A percentile compares a stretch with the other conserved stretches of the same genome.
These are phyloP conservation scores for Exophiala alcalophila DNA, from an alignment of 2,329 filamentous ascomycete species.

Conservation along the genomic window DNA sequence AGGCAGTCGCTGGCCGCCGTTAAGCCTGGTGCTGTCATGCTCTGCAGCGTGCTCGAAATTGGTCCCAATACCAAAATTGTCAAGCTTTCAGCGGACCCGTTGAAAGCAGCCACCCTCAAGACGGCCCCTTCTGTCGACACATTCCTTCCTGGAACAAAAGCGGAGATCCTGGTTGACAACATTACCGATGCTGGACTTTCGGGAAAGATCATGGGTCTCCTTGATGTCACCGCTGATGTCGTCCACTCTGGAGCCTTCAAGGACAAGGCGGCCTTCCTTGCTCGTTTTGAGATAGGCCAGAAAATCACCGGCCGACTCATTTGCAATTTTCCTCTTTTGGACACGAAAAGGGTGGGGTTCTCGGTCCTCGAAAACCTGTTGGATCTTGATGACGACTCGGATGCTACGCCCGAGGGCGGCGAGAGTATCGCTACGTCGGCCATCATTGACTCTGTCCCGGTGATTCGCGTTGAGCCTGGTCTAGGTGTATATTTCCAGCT, in stretches of 20 bases:
- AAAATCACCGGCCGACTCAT: conserved; percentile 84
- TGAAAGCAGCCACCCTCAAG: conserved; percentile 52
- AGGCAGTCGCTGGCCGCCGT: conserved; percentile 64
- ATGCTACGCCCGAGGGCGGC: conserved; percentile 43
- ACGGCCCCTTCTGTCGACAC: conserved; percentile 83
- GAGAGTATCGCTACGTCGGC: conserved; percentile 63
- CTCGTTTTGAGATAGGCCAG: conserved; percentile 75
- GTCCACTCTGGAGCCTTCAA: conserved; percentile 79
- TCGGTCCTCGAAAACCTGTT: conserved; percentile 84
- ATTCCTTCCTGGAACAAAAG: conserved; percentile 87
- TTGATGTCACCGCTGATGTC: conserved; percentile 86
- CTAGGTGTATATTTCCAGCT: conserved; percentile 79
- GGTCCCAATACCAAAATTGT: conserved; percentile 76
- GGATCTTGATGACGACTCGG: conserved; percentile 50
- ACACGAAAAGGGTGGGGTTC: conserved; percentile 79
- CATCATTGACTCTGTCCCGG: conserved; percentile 71
- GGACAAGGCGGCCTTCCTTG: conserved; percentile 61
- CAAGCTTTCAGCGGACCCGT: conserved; percentile 73
- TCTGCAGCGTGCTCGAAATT: conserved; percentile 76
- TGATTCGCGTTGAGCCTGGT: conserved; percentile 74
- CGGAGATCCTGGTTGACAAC: conserved; percentile 78
- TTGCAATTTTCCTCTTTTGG: conserved; percentile 77
- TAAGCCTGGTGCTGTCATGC: conserved; percentile 77
- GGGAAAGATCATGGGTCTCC: conserved; percentile 86
- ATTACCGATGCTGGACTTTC: conserved; percentile 70